phyloP scores from a whole-genome alignment of 148 eudicot genomes.

The Talinum fruticosum region DNA sequence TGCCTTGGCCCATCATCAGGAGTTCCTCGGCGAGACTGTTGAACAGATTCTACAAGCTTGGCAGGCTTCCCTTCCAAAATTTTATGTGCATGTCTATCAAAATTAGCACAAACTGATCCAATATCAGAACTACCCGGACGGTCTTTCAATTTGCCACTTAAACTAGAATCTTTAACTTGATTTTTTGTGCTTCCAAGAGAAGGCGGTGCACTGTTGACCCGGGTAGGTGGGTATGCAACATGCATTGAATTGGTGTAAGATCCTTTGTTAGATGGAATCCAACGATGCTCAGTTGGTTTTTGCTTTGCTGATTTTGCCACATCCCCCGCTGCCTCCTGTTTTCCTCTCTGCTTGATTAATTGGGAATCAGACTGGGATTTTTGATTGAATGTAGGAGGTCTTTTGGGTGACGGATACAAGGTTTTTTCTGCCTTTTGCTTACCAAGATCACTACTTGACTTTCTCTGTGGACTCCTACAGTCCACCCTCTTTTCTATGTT shows the following conservation, averaged over 20 bases:
- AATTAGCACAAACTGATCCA: slow-evolving; percentile 24
- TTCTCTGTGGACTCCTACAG: slow-evolving; percentile 43
- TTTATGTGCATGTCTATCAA: slow-evolving; percentile 22
- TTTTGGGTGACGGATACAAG: slow-evolving; percentile 39
- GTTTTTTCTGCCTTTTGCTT: slow-evolving; percentile 52
- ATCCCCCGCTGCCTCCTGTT: neutral
- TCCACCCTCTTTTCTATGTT: slow-evolving; percentile 38
- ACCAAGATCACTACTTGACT: slow-evolving; percentile 34
- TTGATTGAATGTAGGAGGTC: slow-evolving; percentile 47
- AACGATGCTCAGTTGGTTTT: slow-evolving; percentile 52
- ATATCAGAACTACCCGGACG: slow-evolving; percentile 27
- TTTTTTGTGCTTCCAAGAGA: slow-evolving; percentile 34
- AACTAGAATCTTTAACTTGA: slow-evolving; percentile 43
- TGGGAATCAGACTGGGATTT: slow-evolving; percentile 57
- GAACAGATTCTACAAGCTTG: slow-evolving; percentile 17
- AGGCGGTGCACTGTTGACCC: slow-evolving; percentile 70
- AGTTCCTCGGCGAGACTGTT: slow-evolving; percentile 18
- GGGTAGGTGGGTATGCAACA: slow-evolving; percentile 65
- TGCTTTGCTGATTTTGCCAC: slow-evolving; percentile 19
- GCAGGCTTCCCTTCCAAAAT: slow-evolving; percentile 25
- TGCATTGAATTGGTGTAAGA: slow-evolving; percentile 86
- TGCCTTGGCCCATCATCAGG: slow-evolving; percentile 22
- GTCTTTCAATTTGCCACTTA: slow-evolving; percentile 38
- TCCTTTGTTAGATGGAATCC: slow-evolving; percentile 85
- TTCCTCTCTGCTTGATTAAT: slow-evolving; percentile 29